Percentiles rank a stretch among this genome's conserved stretches.
These are phyloP conservation scores for Mycosphaerella arachidis DNA, from an alignment of 2,329 filamentous ascomycete genomes.

Conservation along the genomic window DNA sequence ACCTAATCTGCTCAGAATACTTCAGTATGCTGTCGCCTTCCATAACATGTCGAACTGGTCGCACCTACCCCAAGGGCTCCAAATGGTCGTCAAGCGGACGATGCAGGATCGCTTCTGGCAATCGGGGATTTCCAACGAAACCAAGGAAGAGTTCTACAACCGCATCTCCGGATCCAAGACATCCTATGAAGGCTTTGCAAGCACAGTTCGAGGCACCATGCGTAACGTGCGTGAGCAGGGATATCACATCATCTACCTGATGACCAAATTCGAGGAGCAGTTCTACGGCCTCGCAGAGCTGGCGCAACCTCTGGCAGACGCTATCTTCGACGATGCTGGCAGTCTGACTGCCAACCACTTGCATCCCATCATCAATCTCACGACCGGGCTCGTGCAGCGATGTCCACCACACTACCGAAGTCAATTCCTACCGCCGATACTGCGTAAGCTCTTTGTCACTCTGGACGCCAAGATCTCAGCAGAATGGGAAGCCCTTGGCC, in stretches of 20 bases:
- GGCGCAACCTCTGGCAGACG: slow-evolving; percentile 74
- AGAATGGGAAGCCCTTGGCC: slow-evolving; percentile 75
- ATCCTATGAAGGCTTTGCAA: slow-evolving; percentile 89
- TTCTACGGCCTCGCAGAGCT: slow-evolving; percentile 90
- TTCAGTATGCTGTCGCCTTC: slow-evolving; percentile 85
- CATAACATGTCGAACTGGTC: slow-evolving; percentile 84
- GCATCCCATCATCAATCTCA: slow-evolving; percentile 85
- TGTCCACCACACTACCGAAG: slow-evolving; percentile 74
- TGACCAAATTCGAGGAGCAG: slow-evolving; percentile 78
- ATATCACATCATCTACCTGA: slow-evolving; percentile 90
- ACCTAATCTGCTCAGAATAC: slow-evolving; percentile 77
- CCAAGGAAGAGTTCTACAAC: slow-evolving; percentile 93
- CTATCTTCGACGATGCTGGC: slow-evolving; percentile 76
- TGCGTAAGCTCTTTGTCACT: slow-evolving; percentile 76
- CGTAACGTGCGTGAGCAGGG: slow-evolving; percentile 87
- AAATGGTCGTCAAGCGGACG: slow-evolving; percentile 71
- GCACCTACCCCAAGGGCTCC: slow-evolving; percentile 69
- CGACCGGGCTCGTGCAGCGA: slow-evolving; percentile 83
- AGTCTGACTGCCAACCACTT: slow-evolving; percentile 87
- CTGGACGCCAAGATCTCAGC: slow-evolving; percentile 80
- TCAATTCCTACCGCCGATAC: slow-evolving; percentile 78
- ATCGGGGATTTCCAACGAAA: slow-evolving; percentile 91
- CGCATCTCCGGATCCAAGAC: slow-evolving; percentile 82
- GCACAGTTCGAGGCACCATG: slow-evolving; percentile 82
- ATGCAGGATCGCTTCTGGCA: slow-evolving; percentile 97